phyloP scores from a whole-genome alignment of 2,329 filamentous ascomycete species.

The Aurifilum marmelostoma region DNA sequence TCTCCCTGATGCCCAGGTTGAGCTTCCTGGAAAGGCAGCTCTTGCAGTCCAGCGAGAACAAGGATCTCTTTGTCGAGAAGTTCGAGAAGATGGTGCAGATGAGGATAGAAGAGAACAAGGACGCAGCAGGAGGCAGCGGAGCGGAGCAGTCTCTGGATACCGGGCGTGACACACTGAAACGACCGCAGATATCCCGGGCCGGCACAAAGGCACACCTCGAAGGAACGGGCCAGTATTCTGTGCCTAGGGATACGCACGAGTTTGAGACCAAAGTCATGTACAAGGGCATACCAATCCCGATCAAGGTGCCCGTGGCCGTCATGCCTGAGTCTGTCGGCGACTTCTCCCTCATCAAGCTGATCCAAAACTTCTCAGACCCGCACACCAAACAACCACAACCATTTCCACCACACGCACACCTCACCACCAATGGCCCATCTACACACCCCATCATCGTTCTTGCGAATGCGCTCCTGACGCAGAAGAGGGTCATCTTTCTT shows the following conservation, averaged over 20 bases:
- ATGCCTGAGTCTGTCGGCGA: constrained; percentile 96
- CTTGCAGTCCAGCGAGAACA: constrained; percentile 86
- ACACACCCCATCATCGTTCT: constrained; percentile 96
- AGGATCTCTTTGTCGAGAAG: constrained; percentile 96
- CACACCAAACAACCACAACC: constrained; percentile 83
- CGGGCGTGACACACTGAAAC: constrained; percentile 51
- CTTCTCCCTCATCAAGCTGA: constrained; percentile 95
- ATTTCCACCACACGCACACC: constrained; percentile 84
- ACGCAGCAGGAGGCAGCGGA: constrained; percentile 32
- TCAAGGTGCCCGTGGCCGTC: constrained; percentile 92
- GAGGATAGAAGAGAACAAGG: constrained; percentile 69
- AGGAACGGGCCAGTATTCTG: constrained; percentile 67
- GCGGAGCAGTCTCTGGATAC: constrained; percentile 46
- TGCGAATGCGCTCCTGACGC: constrained; percentile 90
- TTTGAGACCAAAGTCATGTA: constrained; percentile 96
- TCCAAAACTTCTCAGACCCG: constrained; percentile 86
- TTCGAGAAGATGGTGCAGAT: constrained; percentile 93
- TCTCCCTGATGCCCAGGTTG: constrained; percentile 87
- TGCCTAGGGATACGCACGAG: constrained; percentile 94
- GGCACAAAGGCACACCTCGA: constrained; percentile 67
- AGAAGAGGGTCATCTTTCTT: constrained; percentile 94
- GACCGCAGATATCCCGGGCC: constrained; percentile 57
- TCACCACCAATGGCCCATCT: constrained; percentile 86
- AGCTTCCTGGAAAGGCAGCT: constrained; percentile 84
- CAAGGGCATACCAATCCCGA: constrained; percentile 93